Conservation (phyloP, 441 rosid species). For the Capsella rubella region DNA sequence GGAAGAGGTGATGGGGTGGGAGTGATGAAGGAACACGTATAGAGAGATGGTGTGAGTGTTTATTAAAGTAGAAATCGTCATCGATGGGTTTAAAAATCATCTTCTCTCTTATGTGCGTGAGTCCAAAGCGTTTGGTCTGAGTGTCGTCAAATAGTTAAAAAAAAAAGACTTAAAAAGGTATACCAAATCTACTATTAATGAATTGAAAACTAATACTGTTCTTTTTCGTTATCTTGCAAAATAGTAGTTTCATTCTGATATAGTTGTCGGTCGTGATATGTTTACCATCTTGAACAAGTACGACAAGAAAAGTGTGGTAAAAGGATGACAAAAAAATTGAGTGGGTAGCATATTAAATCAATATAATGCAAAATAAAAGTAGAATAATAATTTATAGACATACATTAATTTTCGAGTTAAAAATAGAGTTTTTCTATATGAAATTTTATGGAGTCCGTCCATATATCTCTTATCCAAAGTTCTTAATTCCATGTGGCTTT, state of each 20-base stretch:
- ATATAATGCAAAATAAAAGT: conserved; percentile 16
- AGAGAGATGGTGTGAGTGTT: too few species aligned
- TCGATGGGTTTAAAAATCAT: too few species aligned
- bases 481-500: conserved; percentile 43
- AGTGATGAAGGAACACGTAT: too few species aligned
- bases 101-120: too few species aligned
- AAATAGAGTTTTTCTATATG: conserved; percentile 8
- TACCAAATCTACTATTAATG: conserved; percentile 1
- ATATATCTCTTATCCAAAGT: conserved; percentile 37
- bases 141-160: too few species aligned
- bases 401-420: conserved; percentile 18
- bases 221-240: conserved; percentile 4
- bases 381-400: conserved; percentile 38
- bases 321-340: not conserved
- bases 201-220: conserved; percentile 1
- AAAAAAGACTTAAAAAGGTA: too few species aligned
- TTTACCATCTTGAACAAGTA: conserved; percentile 31
- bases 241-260: not conserved
- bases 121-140: too few species aligned
- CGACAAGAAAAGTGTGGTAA: conserved; percentile 33
- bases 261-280: conserved; percentile 39
- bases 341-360: conserved; percentile 39
- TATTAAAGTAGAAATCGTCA: too few species aligned
- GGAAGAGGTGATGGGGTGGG: too few species aligned
- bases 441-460: conserved; percentile 29